Evolutionary conservation across 2,329 filamentous ascomycete species (phyloP), one percentile per base, ranked within the genome.

Genomic region (Pyrenophora tritici-repentis): DNA sequence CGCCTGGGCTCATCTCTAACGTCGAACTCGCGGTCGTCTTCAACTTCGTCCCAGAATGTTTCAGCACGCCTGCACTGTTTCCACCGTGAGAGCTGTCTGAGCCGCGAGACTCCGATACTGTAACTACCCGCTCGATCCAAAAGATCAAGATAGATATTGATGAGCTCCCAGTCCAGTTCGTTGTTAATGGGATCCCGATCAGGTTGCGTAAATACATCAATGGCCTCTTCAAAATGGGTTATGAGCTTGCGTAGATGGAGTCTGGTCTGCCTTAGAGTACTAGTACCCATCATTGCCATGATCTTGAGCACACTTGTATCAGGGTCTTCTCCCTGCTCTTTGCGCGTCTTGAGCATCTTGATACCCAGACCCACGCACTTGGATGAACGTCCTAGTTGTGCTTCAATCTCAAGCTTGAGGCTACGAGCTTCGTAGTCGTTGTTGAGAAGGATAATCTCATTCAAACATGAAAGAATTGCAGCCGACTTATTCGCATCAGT

Each of bases 21-120:
- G 70, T 99, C 94, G 85, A 91, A 99, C 74, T 99, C 94, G 49
- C 91, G 83, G 70, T 96, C 91, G 68, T 97, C 90, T 4, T 83
- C 79, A 24, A 82, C 78, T 58, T 80, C 70, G 50, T 95, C 88
- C 94, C 94, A 99, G 65, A 86, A 90, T 0, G 66, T 73, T 70
- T 99, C 92, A 4, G 82, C 77, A 31, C 81, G 77, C 41, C 94
- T 86, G 7, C 90, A 89, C 33, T 96, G 79, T 47, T 96, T 79
- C 91, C 91, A 96, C 49, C 95, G 82, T 17, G 88, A 84, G 13
- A 96, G 74, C 2, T 79, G 79, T 68, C 89, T 94, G 10, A 95
- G 78, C 55, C 87, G 83, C 22, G 73, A 73, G 2, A 96, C 81
- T 2, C 89, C 91, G 58, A 86, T 81, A 5, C 79, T 73, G 62